Conservation (phyloP, 2,329 filamentous ascomycete species). For the Microdochium paspali region DNA sequence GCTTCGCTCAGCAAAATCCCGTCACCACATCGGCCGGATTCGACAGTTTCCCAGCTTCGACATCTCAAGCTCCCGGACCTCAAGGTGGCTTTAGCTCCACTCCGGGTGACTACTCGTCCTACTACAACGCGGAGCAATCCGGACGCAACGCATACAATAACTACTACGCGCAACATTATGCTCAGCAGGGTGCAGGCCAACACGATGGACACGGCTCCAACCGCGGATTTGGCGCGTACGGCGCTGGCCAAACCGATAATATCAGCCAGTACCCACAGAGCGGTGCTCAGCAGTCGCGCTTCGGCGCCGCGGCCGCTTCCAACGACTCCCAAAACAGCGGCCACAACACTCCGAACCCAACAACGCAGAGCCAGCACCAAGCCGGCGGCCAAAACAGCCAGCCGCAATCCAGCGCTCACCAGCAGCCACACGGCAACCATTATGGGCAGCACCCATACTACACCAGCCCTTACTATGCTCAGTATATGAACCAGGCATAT, state of each 20-base stretch:
- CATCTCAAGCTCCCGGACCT: constrained; percentile 44
- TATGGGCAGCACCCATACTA: constrained; percentile 51
- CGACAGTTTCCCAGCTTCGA: constrained; percentile 50
- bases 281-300: constrained; percentile 56
- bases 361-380: constrained; percentile 43
- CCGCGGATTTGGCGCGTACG: constrained; percentile 69
- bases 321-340: constrained; percentile 73
- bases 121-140: constrained; percentile 70
- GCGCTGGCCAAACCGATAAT: constrained; percentile 53
- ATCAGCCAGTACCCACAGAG: constrained; percentile 66
- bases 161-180: constrained; percentile 57
- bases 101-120: constrained; percentile 72
- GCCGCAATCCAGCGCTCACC: constrained; percentile 34
- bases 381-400: constrained; percentile 24
- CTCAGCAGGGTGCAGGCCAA: constrained; percentile 38
- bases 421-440: constrained; percentile 29
- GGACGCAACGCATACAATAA: constrained; percentile 69
- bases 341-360: constrained; percentile 82
- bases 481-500: constrained; percentile 45
- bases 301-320: constrained; percentile 43
- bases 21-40: constrained; percentile 35
- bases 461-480: constrained; percentile 49
- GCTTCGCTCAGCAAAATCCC: constrained; percentile 68
- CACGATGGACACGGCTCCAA: constrained; percentile 65
- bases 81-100: constrained; percentile 64